phyloP scores from a whole-genome alignment of 1,284 basidiomycete genomes.

The Rhizopogon parksii region DNA sequence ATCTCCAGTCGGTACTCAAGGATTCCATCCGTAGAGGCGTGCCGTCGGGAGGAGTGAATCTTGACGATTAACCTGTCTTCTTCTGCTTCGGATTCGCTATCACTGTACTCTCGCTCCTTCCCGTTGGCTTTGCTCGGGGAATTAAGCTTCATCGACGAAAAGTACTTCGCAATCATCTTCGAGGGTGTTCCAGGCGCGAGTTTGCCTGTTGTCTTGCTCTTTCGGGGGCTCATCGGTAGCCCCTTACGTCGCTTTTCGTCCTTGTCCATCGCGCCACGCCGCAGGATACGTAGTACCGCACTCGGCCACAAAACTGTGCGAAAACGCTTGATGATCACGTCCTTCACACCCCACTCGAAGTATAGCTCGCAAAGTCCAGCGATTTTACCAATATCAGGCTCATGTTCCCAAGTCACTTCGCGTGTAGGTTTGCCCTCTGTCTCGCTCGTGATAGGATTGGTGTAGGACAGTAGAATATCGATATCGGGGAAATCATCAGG shows the following conservation, averaged over 20 bases:
- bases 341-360: slow-evolving; percentile 85
- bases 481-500: slow-evolving; percentile 59
- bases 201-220: slow-evolving; percentile 2
- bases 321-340: slow-evolving; percentile 73
- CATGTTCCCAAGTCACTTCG: slow-evolving; percentile 46
- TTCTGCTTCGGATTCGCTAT: slow-evolving; percentile 1
- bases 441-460: slow-evolving; percentile 68
- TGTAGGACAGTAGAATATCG: slow-evolving; percentile 68
- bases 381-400: slow-evolving; percentile 66
- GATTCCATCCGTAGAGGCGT: slow-evolving; percentile 61
- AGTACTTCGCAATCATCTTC: slow-evolving; percentile 48
- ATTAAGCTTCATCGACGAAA: slow-evolving; percentile 32
- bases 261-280: slow-evolving; percentile 43
- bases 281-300: slow-evolving; percentile 56
- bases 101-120: neutral
- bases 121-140: neutral
- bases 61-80: slow-evolving; percentile 26
- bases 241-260: slow-evolving; percentile 31
- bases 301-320: slow-evolving; percentile 71
- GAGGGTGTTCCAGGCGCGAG: slow-evolving; percentile 20
- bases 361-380: slow-evolving; percentile 75
- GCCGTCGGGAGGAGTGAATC: slow-evolving; percentile 41
- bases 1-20: slow-evolving; percentile 72
- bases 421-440: slow-evolving; percentile 32
- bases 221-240: neutral